Percentiles rank a stretch among this genome's conserved stretches.
Evolutionary conservation across 805 yeast genomes (phyloP).

Genomic region (Pichia ethanolica): DNA sequence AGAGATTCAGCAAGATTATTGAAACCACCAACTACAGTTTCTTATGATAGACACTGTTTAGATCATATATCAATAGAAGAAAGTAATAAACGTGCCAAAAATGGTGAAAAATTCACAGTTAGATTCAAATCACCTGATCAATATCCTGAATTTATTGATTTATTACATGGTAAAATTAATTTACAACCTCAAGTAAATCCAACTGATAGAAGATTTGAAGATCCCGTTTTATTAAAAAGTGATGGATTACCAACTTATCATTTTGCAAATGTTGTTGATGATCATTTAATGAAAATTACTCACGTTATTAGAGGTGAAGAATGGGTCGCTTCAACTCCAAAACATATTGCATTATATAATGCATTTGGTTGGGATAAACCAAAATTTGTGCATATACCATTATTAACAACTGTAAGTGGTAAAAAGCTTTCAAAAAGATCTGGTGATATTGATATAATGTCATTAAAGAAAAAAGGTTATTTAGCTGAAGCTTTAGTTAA

Average conservation of each 20-base stretch:
- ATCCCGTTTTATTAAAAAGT: constrained; percentile 82
- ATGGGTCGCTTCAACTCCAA: constrained; percentile 95
- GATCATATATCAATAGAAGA: constrained; percentile 36
- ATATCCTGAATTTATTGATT: constrained; percentile 63
- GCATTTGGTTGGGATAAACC: constrained; percentile 89
- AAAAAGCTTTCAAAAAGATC: constrained; percentile 81
- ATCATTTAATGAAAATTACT: constrained; percentile 84
- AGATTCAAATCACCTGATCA: constrained; percentile 69
- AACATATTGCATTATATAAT: constrained; percentile 77
- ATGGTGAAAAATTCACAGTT: constrained; percentile 43
- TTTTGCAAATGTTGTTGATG: constrained; percentile 93
- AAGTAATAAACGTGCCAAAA: constrained; percentile 29
- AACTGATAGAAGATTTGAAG: constrained; percentile 74
- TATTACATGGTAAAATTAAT: constrained; percentile 69
- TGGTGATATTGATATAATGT: constrained; percentile 69
- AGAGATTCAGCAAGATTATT: constrained; percentile 66
- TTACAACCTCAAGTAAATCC: constrained; percentile 74
- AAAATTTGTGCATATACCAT: constrained; percentile 78
- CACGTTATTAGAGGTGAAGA: constrained; percentile 97
- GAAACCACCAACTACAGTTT: constrained; percentile 84
- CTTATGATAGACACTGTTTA: constrained; percentile 81
- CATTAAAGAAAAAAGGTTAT: constrained; percentile 52
- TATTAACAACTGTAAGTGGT: constrained; percentile 63
- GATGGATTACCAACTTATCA: constrained; percentile 96
- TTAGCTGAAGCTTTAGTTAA: constrained; percentile 84